Evolutionary conservation across 768 basidiomycete genomes (phyloP), one percentile per base, ranked within the genome.

Genomic region (Roridomyces roridus): DNA sequence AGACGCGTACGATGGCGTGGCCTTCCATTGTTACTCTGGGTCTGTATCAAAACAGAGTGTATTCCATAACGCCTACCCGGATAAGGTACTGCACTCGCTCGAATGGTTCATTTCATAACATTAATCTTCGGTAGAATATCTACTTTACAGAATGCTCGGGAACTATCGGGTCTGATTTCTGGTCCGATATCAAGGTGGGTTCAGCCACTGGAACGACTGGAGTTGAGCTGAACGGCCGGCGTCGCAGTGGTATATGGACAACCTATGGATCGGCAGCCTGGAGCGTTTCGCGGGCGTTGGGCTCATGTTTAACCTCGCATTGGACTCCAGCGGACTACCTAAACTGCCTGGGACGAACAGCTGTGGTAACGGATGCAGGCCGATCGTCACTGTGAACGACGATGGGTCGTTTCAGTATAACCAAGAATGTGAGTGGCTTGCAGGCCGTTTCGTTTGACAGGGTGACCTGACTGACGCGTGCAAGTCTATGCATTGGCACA

Each of bases 241-340:
- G n/a, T n/a, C n/a, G 21, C 55, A 86, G 85, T 88, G 87, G 87
- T 84, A 87, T 59, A 83, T 87, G 79, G 78, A 85, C 52, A 86
- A 86, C 64, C 51, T 53, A 26, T 53, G 41, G 41, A 45, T 53
- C 36, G 78, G 81, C 21, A 48, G 74, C 6, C 59, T 80, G 20
- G 63, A 72, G 53, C 71, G 76, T 60, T 74, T 74, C 59, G 64
- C 78, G 5, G 72, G 70, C 45, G 68, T 81, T 36, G 87, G 78
- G 1, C 72, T 91, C 18, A 87, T 89, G 85, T 92, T 89, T 88
- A 89, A 89, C 63, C 68, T 91, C 41, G 89, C 87, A 0, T 76
- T 87, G 11, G 84, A 90, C 40, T 23, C 24, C 0, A 79, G 70
- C 31, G 88, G 90, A 0, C 70, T 82, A 21, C 89, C 89, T 2